Evolutionary conservation across 176 grass and related monocot species (phyloP), one percentile per base, ranked within the genome.

Genomic region (Rhynchospora breviuscula): DNA sequence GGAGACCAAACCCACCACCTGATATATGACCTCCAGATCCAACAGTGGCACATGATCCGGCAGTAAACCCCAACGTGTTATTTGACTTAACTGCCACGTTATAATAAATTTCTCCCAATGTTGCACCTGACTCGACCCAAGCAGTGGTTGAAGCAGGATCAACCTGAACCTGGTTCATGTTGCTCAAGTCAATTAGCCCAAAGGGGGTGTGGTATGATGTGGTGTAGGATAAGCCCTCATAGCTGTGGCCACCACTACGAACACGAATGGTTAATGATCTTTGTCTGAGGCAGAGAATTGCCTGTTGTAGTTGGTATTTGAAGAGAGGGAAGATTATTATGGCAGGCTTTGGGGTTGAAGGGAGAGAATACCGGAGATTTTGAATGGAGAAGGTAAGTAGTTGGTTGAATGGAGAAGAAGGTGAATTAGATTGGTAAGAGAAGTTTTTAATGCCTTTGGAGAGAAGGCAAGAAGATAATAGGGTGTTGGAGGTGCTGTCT

Each of bases 171-270:
- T 29, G 53, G 61, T 94, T 94, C 13, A 94, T 84, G 82, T 66
- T 80, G 40, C 67, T 14, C 5, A 97, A 90, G 74, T 94, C 91
- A 17, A 94, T 51, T 47, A 97, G 35, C 5, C 63, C 80, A 44
- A 97, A 97, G 1, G 88, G 91, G 0, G 74, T 79, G 9, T 22
- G 21, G 21, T 72, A 64, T 53, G 83, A 81, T 1, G 86, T 81
- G 0, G 86, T 92, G 90, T 97, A 97, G 0, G 91, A 92, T 15
- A 92, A 73, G 6, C 94, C 94, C 80, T 94, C 91, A 29, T 92
- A 97, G 86, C 90, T 94, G 78, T 97, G 91, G 1, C 90, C 91
- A 26, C 91, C 91, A 46, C 90, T 92, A n/a, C 90, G 75, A 11
- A 92, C 83, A 17, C 91, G 89, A 78, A 97, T 90, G 35, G 86